Percentiles rank a stretch among this genome's conserved stretches.
Evolutionary conservation across 352 stramenopile species (phyloP).

Genomic region (Saprolegnia diclina): DNA sequence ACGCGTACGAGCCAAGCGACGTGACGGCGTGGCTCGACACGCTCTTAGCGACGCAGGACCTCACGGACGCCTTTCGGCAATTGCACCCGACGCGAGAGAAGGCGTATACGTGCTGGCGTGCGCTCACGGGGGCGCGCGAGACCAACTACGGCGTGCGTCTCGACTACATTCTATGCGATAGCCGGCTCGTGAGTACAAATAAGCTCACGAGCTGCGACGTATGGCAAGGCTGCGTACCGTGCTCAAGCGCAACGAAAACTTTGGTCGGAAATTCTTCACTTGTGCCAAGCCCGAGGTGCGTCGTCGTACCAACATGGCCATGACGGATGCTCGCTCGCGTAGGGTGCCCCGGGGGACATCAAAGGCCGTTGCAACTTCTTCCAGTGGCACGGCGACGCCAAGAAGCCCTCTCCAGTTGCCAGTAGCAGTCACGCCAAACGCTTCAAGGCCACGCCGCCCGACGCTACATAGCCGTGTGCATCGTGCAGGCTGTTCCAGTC

Average conservation of each 20-base stretch:
- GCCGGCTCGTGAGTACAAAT: conserved; percentile 32
- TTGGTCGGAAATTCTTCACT: conserved; percentile 80
- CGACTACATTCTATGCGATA: conserved; percentile 86
- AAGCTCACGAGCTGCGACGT: conserved; percentile 39
- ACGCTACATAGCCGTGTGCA: no score
- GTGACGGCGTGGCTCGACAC: conserved; percentile 16
- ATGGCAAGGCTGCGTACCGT: conserved; percentile 60
- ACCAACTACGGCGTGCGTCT: conserved; percentile 90
- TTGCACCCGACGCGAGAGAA: conserved; percentile 64
- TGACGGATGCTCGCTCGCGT: background rate
- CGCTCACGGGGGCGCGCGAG: conserved; percentile 67
- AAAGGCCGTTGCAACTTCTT: conserved; percentile 83
- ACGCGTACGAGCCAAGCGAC: conserved; percentile 2
- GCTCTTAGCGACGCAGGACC: background rate
- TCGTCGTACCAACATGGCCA: background rate
- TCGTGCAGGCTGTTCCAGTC: no score
- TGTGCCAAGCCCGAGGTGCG: conserved; percentile 71
- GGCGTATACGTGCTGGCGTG: conserved; percentile 89
- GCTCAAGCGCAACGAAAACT: conserved; percentile 75
- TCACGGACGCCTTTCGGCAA: conserved; percentile 66
- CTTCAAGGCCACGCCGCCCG: no score
- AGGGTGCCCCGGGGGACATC: conserved; percentile 75
- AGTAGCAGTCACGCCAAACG: background rate
- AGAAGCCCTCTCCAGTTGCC: background rate
- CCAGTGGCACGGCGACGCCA: conserved; percentile 47